These are phyloP conservation scores for Dipodascus albidus DNA, from an alignment of 805 yeast species.

Conservation along the genomic window DNA sequence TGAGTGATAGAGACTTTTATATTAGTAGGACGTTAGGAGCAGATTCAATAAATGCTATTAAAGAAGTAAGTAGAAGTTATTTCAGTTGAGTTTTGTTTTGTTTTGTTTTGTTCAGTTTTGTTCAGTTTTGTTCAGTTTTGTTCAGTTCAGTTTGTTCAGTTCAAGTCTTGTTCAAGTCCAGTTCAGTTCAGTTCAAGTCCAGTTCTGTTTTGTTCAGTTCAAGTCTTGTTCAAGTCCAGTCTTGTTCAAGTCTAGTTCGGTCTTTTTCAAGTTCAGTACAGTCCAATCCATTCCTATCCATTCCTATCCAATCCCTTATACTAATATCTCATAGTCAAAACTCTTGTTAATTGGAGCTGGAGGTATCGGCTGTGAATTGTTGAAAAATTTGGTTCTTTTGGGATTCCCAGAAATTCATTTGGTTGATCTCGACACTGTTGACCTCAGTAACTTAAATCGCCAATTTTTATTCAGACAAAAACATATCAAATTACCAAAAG, in stretches of 20 bases:
- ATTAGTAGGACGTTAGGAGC: not conserved
- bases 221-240: no score
- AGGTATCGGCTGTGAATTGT: constrained; percentile 88
- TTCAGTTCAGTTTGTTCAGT: no score
- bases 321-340: constrained; percentile 15
- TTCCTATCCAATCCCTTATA: no score
- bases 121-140: no score
- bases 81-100: no score
- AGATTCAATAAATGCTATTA: not conserved
- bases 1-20: not conserved
- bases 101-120: not conserved
- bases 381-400: constrained; percentile 66
- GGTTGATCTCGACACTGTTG: constrained; percentile 94
- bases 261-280: no score
- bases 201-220: no score
- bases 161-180: no score
- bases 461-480: constrained; percentile 84
- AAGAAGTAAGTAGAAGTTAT: not conserved
- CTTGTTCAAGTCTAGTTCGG: no score
- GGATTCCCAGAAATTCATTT: constrained; percentile 82
- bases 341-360: constrained; percentile 91
- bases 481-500: constrained; percentile 83
- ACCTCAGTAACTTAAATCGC: constrained; percentile 81
- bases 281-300: no score
- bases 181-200: no score